A percentile compares a stretch with the other conserved stretches of the same genome.
phyloP scores from a whole-genome alignment of 495 filamentous ascomycete genomes.

The Paragyromitra xinjiangensis region DNA sequence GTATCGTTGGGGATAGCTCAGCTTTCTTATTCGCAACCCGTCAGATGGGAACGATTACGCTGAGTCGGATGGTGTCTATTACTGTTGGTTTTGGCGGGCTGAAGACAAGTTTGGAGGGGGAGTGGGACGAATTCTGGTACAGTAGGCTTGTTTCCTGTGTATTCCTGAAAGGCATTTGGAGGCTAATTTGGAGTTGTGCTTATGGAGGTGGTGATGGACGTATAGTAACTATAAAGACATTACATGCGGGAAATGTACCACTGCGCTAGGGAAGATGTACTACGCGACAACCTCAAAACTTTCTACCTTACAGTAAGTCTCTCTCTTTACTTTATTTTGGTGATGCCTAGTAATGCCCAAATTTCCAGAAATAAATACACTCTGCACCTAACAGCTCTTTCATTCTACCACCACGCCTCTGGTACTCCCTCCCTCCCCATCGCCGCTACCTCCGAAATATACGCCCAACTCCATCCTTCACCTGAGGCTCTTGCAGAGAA shows the following conservation, averaged over 20 bases:
- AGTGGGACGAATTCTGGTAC: constrained; percentile 54
- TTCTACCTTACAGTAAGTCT: constrained; percentile 46
- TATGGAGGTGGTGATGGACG: constrained; percentile 19
- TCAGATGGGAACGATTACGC: constrained; percentile 50
- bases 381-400: constrained; percentile 36
- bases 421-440: constrained; percentile 42
- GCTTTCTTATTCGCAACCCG: constrained; percentile 49
- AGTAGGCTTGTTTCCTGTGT: background rate
- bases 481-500: constrained; percentile 41
- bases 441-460: constrained; percentile 49
- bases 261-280: constrained; percentile 48
- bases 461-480: constrained; percentile 43
- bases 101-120: constrained; percentile 49
- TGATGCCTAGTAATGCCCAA: background rate
- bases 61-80: constrained; percentile 43
- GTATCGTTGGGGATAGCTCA: constrained; percentile 52
- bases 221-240: constrained; percentile 51
- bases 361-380: constrained; percentile 42
- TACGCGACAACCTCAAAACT: constrained; percentile 53
- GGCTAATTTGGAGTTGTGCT: constrained; percentile 19
- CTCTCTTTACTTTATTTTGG: background rate
- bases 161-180: background rate
- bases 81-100: constrained; percentile 33
- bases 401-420: constrained; percentile 50
- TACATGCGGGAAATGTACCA: constrained; percentile 49